Percentiles rank a stretch among this genome's conserved stretches.
phyloP scores from a whole-genome alignment of 2,329 filamentous ascomycete species.

The Fusarium mundagurra region DNA sequence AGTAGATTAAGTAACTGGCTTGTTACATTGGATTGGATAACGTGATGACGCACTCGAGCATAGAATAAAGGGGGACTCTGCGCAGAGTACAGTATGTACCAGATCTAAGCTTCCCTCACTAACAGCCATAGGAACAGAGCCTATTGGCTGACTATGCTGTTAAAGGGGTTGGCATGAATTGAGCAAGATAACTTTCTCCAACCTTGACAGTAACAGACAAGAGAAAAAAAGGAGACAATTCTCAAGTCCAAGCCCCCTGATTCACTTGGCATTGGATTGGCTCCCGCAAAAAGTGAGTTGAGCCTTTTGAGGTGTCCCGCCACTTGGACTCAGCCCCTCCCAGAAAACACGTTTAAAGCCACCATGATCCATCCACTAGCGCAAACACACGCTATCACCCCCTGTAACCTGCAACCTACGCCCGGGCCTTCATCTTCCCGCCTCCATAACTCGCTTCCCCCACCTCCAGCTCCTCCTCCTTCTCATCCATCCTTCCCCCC shows the following conservation, averaged over 20 bases:
- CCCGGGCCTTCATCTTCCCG: slow-evolving; percentile 25
- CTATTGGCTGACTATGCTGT: slow-evolving; percentile 1
- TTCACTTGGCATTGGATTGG: slow-evolving; percentile 22
- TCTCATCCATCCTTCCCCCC: not conserved
- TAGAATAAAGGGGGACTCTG: not conserved
- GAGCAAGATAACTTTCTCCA: not conserved
- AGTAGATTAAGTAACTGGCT: not conserved
- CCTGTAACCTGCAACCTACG: slow-evolving; percentile 3
- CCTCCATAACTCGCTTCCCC: slow-evolving; percentile 20
- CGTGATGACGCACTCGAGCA: not conserved
- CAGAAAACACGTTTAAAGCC: slow-evolving; percentile 22
- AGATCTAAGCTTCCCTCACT: slow-evolving; percentile 5
- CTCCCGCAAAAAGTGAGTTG: not conserved
- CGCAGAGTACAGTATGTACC: not conserved
- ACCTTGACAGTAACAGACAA: not conserved
- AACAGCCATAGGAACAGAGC: not conserved
- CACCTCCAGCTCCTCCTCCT: not conserved
- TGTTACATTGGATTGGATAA: not conserved
- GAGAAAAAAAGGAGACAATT: slow-evolving; percentile 7
- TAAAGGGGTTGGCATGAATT: slow-evolving; percentile 8
- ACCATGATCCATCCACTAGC: not conserved
- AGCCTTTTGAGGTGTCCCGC: not conserved
- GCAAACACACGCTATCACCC: not conserved
- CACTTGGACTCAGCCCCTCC: slow-evolving; percentile 6
- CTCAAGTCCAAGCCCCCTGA: slow-evolving; percentile 8